Conservation (phyloP, 805 yeast species). For the Suhomyces sp. region DNA sequence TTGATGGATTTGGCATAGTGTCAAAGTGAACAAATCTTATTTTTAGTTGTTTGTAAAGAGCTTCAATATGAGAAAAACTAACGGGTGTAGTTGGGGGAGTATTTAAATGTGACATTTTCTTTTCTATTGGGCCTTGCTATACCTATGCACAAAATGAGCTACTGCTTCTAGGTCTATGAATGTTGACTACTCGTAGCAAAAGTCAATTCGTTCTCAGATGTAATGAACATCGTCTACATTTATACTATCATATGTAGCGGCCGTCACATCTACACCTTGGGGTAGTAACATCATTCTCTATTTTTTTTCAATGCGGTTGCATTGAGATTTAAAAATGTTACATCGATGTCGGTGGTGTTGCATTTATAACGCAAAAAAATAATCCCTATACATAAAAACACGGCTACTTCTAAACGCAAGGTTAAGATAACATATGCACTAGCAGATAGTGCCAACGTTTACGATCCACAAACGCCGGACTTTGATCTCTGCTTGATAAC, state of each 20-base stretch:
- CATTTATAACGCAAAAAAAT: neutral
- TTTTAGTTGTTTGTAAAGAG: constrained; percentile 12
- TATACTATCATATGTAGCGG: neutral
- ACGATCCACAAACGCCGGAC: neutral
- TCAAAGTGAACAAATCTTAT: constrained; percentile 26
- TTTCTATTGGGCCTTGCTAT: neutral
- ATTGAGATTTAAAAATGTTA: constrained; percentile 1
- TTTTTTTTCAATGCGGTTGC: constrained; percentile 6
- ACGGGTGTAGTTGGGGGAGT: constrained; percentile 14
- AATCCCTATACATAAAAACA: neutral
- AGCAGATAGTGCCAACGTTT: neutral
- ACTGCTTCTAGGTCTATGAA: neutral
- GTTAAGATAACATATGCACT: neutral
- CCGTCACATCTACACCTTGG: neutral
- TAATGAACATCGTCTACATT: neutral
- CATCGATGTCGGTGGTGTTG: neutral
- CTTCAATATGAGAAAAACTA: constrained; percentile 7
- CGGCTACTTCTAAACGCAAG: neutral
- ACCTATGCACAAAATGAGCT: neutral
- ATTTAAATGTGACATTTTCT: constrained; percentile 10
- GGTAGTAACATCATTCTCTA: neutral
- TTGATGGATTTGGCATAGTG: constrained; percentile 38
- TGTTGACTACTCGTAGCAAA: neutral
- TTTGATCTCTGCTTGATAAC: neutral
- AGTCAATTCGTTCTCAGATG: neutral